Evolutionary conservation across 768 basidiomycete species (phyloP).

Genomic region (Hysterangium stoloniferum): DNA sequence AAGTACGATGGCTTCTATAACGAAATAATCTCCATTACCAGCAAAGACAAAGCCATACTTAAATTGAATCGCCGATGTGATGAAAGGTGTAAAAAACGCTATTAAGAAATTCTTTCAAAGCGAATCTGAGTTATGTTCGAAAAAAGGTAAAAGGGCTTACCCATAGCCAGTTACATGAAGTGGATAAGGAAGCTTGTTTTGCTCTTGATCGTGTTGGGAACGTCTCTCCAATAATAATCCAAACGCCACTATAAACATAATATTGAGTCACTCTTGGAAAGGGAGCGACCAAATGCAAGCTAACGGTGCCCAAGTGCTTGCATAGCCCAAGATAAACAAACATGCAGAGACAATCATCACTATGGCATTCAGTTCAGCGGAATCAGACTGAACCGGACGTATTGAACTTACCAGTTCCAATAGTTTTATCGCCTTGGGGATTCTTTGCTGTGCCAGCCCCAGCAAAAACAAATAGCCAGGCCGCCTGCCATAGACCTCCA

Average conservation of each 20-base stretch:
- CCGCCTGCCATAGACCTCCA: constrained; percentile 63
- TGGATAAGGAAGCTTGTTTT: constrained; percentile 62
- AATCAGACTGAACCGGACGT: constrained; percentile 4
- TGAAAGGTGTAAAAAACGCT: constrained; percentile 77
- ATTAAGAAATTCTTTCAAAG: constrained; percentile 47
- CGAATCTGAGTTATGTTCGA: background rate
- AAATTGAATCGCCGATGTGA: constrained; percentile 47
- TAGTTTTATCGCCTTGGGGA: constrained; percentile 36
- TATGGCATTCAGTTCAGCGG: too few species aligned
- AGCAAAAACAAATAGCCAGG: constrained; percentile 68
- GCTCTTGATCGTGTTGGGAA: constrained; percentile 67
- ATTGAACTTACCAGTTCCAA: constrained; percentile 42
- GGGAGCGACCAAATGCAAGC: constrained; percentile 17
- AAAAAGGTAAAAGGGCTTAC: constrained; percentile 14
- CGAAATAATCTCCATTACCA: constrained; percentile 21
- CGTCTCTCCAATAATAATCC: constrained; percentile 74
- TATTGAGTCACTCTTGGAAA: background rate
- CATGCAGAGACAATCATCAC: constrained; percentile 64
- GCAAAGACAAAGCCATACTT: constrained; percentile 69
- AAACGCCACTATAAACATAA: constrained; percentile 40
- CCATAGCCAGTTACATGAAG: constrained; percentile 56
- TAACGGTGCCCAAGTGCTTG: constrained; percentile 61
- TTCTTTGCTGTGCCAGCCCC: constrained; percentile 59
- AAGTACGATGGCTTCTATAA: background rate
- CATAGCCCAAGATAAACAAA: constrained; percentile 65